Evolutionary conservation across 2,329 filamentous ascomycete species (phyloP).

Genomic region (Sclerotinia minor): DNA sequence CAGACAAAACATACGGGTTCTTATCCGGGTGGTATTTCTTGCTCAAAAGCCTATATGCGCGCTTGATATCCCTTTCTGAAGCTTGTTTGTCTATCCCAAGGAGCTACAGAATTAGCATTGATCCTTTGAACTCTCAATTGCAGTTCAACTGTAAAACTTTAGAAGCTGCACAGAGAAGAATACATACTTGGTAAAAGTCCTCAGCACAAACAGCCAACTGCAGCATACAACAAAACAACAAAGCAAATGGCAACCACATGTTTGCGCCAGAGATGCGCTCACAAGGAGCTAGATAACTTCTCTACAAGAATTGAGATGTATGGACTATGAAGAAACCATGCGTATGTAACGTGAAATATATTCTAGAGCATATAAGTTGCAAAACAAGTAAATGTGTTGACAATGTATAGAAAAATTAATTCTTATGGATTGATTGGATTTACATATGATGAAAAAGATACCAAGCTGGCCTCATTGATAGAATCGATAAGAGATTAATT

Average conservation of each 20-base stretch:
- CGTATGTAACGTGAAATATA: constrained; percentile 8
- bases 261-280: constrained; percentile 35
- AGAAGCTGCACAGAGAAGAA: not conserved
- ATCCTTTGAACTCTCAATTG: not conserved
- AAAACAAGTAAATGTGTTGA: constrained; percentile 17
- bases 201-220: constrained; percentile 60
- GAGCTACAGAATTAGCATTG: constrained; percentile 44
- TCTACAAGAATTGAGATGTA: constrained; percentile 11
- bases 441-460: constrained; percentile 23
- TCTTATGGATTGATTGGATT: not conserved
- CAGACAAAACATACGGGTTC: constrained; percentile 70
- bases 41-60: constrained; percentile 85
- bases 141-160: not conserved
- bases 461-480: constrained; percentile 27
- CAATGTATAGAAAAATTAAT: constrained; percentile 1
- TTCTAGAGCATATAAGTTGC: constrained; percentile 1
- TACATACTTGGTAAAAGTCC: constrained; percentile 74
- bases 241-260: constrained; percentile 54
- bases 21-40: constrained; percentile 98
- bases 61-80: constrained; percentile 85
- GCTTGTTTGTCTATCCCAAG: constrained; percentile 79
- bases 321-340: constrained; percentile 12
- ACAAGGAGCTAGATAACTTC: constrained; percentile 23
- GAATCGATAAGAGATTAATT: constrained; percentile 14
- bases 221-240: constrained; percentile 55